Percentiles rank a stretch among this genome's conserved stretches.
Evolutionary conservation across 257 asterid genomes (phyloP).

Genomic region (Nemophila menziesii): DNA sequence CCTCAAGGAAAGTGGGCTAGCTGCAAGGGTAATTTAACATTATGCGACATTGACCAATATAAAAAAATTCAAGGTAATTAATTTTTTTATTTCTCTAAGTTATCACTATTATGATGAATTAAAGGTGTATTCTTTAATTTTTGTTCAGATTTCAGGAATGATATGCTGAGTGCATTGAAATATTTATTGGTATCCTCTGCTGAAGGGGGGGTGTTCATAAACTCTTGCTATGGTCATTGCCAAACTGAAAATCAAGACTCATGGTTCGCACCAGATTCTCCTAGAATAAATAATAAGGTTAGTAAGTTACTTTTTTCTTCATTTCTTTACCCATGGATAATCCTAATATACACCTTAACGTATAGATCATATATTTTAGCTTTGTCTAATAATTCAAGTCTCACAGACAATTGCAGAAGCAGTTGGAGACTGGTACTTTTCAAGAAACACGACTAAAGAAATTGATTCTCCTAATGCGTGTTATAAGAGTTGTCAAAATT

Average conservation of each 20-base stretch:
- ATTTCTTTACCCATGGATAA: too few relatives aligned
- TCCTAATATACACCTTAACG: too few relatives aligned
- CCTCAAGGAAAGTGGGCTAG: constrained; percentile 74
- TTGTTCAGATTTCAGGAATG: constrained; percentile 57
- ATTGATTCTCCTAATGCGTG: neutral
- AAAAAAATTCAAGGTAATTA: constrained; percentile 65
- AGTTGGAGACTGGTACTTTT: constrained; percentile 3
- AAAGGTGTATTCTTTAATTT: neutral
- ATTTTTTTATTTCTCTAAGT: neutral
- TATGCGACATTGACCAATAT: constrained; percentile 45
- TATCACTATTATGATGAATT: neutral
- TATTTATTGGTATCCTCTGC: constrained; percentile 42
- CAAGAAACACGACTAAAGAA: neutral
- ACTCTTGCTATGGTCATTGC: constrained; percentile 93
- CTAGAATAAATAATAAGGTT: constrained; percentile 69
- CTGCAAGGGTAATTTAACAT: constrained; percentile 58
- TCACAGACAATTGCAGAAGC: constrained; percentile 4
- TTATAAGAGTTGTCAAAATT: constrained; percentile 2
- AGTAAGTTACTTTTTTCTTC: constrained; percentile 6
- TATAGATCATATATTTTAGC: too few relatives aligned
- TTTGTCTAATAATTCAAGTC: too few relatives aligned
- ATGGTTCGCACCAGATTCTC: constrained; percentile 74
- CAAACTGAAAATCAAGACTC: constrained; percentile 82
- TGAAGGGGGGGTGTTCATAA: constrained; percentile 79
- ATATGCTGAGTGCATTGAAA: constrained; percentile 54